phyloP scores from a whole-genome alignment of 2,329 filamentous ascomycete species.

The Pezicula carpinea region DNA sequence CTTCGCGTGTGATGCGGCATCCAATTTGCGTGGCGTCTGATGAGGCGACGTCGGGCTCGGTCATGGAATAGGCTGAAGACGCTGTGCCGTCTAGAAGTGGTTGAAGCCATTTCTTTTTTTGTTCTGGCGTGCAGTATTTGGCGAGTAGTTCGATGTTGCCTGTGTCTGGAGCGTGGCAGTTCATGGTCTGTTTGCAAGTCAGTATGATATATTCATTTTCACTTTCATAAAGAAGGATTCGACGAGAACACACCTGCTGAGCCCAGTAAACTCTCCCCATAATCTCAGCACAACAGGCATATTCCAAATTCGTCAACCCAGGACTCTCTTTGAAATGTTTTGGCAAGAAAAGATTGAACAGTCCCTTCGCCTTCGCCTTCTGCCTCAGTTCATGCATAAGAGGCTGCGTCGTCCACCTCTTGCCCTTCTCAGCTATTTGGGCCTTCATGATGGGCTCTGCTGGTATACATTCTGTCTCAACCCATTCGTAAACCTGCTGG shows the following conservation, averaged over 20 bases:
- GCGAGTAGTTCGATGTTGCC: constrained; percentile 49
- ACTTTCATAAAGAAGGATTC: too few relatives aligned
- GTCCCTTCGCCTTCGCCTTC: constrained; percentile 34
- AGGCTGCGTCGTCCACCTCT: constrained; percentile 35
- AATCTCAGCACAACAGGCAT: constrained; percentile 40
- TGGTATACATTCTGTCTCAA: constrained; percentile 39
- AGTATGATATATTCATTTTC: neutral
- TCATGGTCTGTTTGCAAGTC: constrained; percentile 32
- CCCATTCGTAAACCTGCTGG: constrained; percentile 36
- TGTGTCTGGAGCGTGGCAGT: constrained; percentile 42
- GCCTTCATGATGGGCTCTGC: constrained; percentile 37
- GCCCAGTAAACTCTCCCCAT: constrained; percentile 42
- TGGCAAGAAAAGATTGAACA: constrained; percentile 37
- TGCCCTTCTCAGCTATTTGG: constrained; percentile 28
- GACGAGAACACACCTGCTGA: constrained; percentile 14
- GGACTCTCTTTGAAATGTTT: constrained; percentile 37
- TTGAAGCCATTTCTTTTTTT: constrained; percentile 45
- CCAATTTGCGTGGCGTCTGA: constrained; percentile 45
- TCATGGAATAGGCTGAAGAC: constrained; percentile 46
- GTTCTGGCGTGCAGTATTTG: constrained; percentile 44
- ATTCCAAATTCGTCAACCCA: constrained; percentile 41
- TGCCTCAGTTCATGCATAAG: constrained; percentile 37
- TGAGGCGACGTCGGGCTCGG: constrained; percentile 44
- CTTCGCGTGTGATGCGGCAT: constrained; percentile 30
- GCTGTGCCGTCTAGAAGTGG: constrained; percentile 44